phyloP scores from a whole-genome alignment of 306 rosid species.

The Castanospermum australe region DNA sequence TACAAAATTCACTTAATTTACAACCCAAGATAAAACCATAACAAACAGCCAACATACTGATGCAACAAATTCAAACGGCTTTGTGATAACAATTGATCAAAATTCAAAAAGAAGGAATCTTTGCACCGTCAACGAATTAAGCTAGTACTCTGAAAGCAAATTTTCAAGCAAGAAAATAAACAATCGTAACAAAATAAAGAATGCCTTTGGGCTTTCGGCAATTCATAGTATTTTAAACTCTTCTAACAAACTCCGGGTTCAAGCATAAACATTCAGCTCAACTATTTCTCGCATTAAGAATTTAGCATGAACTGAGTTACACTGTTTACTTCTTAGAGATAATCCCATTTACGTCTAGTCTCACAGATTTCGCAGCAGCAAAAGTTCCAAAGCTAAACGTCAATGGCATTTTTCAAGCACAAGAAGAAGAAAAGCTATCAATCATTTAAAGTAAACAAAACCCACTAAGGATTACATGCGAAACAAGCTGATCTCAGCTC shows the following conservation, averaged over 20 bases:
- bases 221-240: background rate
- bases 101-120: constrained; percentile 1
- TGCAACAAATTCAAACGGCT: background rate
- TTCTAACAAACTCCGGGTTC: background rate
- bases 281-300: background rate
- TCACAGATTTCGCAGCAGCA: background rate
- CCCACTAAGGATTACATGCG: background rate
- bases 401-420: background rate
- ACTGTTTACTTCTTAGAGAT: background rate
- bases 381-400: background rate
- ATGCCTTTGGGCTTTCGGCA: background rate
- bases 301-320: background rate
- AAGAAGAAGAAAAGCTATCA: background rate
- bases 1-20: constrained; percentile 12
- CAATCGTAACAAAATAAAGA: background rate
- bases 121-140: background rate
- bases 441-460: background rate
- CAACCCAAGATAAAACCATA: background rate
- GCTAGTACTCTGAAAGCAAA: background rate
- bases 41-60: background rate
- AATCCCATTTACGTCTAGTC: background rate
- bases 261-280: background rate
- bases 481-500: background rate
- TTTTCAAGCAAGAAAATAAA: background rate
- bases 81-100: background rate